phyloP scores from a whole-genome alignment of 116 monocot species.

The Dioscorea cayenensis region DNA sequence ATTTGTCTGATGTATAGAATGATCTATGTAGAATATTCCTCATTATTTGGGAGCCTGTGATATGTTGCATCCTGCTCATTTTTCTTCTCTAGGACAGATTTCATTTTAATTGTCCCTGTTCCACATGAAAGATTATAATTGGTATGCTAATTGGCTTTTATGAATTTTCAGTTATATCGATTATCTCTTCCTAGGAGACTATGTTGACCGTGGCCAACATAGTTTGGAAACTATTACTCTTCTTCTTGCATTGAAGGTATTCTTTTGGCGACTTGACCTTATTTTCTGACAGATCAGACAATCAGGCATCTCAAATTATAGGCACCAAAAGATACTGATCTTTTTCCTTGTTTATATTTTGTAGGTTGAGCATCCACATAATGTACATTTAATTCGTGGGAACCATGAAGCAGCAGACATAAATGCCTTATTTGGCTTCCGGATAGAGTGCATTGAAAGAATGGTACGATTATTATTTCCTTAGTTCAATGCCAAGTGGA shows the following conservation, averaged over 20 bases:
- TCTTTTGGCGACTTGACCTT: not conserved
- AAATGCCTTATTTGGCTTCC: slow-evolving; percentile 98
- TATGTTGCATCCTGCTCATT: too few relatives aligned
- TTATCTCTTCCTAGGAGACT: slow-evolving; percentile 99
- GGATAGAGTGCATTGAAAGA: slow-evolving; percentile 97
- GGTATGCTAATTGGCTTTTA: not conserved
- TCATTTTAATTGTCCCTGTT: too few relatives aligned
- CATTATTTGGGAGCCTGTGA: too few relatives aligned
- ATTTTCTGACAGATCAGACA: not conserved
- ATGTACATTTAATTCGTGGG: slow-evolving; percentile 97
- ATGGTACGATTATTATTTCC: slow-evolving; percentile 52
- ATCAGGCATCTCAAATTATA: not conserved
- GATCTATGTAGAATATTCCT: not conserved
- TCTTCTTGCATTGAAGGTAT: slow-evolving; percentile 96
- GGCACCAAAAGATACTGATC: not conserved
- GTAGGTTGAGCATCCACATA: slow-evolving; percentile 89
- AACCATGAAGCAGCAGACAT: slow-evolving; percentile 99
- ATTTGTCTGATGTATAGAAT: not conserved
- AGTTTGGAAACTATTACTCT: slow-evolving; percentile 96
- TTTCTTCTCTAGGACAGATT: too few relatives aligned
- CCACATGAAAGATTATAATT: not conserved
- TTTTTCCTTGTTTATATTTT: slow-evolving; percentile 5
- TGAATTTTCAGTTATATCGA: slow-evolving; percentile 89
- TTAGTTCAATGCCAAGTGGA: not conserved
- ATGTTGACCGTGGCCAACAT: slow-evolving; percentile 99